A percentile compares a stretch with the other conserved stretches of the same genome.
phyloP scores from a whole-genome alignment of 2,329 filamentous ascomycete species.

The Lecanicillium sp. region DNA sequence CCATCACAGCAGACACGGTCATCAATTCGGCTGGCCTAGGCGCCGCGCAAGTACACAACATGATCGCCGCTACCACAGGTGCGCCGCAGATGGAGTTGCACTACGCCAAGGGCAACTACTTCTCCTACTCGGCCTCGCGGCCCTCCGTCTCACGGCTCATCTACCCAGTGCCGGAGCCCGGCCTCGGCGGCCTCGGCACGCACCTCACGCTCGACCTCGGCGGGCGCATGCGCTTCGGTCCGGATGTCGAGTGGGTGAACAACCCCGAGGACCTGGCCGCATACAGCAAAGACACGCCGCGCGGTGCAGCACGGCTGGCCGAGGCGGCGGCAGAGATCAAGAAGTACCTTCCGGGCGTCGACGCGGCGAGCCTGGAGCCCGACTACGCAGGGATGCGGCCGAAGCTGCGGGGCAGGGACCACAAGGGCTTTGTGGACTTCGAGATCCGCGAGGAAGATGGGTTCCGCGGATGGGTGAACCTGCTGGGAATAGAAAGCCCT shows the following conservation, averaged over 20 bases:
- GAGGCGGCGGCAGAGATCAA: slow-evolving; percentile 69
- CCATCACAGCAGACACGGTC: slow-evolving; percentile 68
- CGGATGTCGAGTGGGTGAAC: slow-evolving; percentile 90
- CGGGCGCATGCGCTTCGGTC: slow-evolving; percentile 83
- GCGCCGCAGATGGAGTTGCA: slow-evolving; percentile 54
- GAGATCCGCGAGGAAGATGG: slow-evolving; percentile 71
- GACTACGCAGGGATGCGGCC: slow-evolving; percentile 93
- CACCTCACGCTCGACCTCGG: slow-evolving; percentile 87
- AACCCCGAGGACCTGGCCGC: slow-evolving; percentile 63
- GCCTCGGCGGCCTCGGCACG: slow-evolving; percentile 79
- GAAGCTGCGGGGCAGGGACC: slow-evolving; percentile 60
- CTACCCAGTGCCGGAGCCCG: slow-evolving; percentile 80
- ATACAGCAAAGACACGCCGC: not conserved
- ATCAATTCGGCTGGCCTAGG: slow-evolving; percentile 83
- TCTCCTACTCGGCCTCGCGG: slow-evolving; percentile 63
- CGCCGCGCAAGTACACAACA: slow-evolving; percentile 72
- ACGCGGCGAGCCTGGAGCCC: slow-evolving; percentile 58
- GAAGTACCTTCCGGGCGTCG: slow-evolving; percentile 70
- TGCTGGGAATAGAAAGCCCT: slow-evolving; percentile 89
- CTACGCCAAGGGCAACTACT: slow-evolving; percentile 96
- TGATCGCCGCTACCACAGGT: slow-evolving; percentile 54
- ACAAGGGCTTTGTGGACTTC: slow-evolving; percentile 77
- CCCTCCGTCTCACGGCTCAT: slow-evolving; percentile 67
- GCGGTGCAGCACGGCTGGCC: slow-evolving; percentile 52
- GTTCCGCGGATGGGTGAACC: slow-evolving; percentile 76